phyloP scores from a whole-genome alignment of 192 early-diverging fungal genomes.

The Lobulomyces angularis region DNA sequence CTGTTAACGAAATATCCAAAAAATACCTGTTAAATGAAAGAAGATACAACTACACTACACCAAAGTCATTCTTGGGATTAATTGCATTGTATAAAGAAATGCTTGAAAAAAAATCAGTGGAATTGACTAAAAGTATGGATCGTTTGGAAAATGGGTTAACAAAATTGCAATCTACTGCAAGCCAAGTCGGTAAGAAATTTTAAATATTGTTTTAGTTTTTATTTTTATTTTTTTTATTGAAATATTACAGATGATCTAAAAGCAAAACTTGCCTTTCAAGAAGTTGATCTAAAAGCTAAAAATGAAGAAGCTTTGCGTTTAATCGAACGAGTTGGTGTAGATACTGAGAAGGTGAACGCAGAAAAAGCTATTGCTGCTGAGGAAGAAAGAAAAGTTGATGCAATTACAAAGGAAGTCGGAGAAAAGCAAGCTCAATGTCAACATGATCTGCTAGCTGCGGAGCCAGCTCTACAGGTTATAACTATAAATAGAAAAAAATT shows the following conservation, averaged over 20 bases:
- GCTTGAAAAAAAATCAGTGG: constrained; percentile 42
- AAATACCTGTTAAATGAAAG: constrained; percentile 55
- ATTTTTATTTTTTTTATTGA: no score
- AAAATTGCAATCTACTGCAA: constrained; percentile 47
- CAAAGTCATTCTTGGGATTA: constrained; percentile 51
- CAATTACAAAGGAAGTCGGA: constrained; percentile 44
- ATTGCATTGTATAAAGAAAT: constrained; percentile 52
- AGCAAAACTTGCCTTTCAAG: constrained; percentile 48
- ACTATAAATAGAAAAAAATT: no score
- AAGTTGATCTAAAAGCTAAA: constrained; percentile 52
- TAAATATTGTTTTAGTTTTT: no score
- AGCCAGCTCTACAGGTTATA: constrained; percentile 47
- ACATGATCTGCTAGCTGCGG: constrained; percentile 45
- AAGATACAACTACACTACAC: constrained; percentile 54
- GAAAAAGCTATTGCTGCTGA: constrained; percentile 55
- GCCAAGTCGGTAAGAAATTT: no score
- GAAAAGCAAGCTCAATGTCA: constrained; percentile 46
- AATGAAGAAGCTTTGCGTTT: constrained; percentile 50
- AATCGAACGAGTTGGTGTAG: constrained; percentile 48
- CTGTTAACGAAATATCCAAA: constrained; percentile 43
- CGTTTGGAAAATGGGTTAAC: constrained; percentile 54
- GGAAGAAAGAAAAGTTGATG: constrained; percentile 50
- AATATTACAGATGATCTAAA: constrained; percentile 54
- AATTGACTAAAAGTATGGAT: constrained; percentile 51
- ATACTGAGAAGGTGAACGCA: constrained; percentile 54